These are phyloP conservation scores for Malania oleifera DNA, from an alignment of 164 flowering plant genomes.

Conservation along the genomic window DNA sequence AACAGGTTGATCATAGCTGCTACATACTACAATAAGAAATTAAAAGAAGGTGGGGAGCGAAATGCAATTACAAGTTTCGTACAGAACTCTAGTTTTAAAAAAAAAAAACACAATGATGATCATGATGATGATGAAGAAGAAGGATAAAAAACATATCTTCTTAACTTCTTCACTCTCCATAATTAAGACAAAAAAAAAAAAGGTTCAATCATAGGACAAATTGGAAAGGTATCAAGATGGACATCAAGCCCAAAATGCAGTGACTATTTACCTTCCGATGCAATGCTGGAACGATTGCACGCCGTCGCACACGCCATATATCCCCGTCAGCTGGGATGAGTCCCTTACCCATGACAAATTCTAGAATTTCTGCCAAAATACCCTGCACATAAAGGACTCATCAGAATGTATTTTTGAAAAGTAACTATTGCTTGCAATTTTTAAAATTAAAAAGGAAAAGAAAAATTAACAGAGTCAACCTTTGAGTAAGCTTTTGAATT, in stretches of 20 bases:
- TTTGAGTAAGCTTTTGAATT: slow-evolving; percentile 90
- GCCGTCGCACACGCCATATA: slow-evolving; percentile 83
- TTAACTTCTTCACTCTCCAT: neutral
- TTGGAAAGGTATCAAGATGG: neutral
- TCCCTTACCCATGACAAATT: slow-evolving; percentile 99
- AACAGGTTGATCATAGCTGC: slow-evolving; percentile 85
- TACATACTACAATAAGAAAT: slow-evolving; percentile 56
- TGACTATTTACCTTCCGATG: slow-evolving; percentile 70
- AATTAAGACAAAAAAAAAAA: neutral
- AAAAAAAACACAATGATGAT: neutral
- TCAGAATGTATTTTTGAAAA: neutral
- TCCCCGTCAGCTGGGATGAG: slow-evolving; percentile 99
- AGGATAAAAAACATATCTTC: neutral
- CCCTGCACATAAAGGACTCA: slow-evolving; percentile 52
- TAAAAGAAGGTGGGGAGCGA: neutral
- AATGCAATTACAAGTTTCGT: neutral
- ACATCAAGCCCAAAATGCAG: neutral
- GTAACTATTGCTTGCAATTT: neutral
- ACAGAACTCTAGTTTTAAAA: too few relatives aligned
- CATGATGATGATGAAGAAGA: too few relatives aligned
- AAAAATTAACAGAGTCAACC: slow-evolving; percentile 27
- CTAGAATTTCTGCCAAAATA: slow-evolving; percentile 87
- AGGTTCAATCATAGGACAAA: neutral
- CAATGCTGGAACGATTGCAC: slow-evolving; percentile 94
- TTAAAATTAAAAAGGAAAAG: neutral